A percentile compares a stretch with the other conserved stretches of the same genome.
phyloP scores from a whole-genome alignment of 495 filamentous ascomycete genomes.

The Penicillium psychrofluorescens region DNA sequence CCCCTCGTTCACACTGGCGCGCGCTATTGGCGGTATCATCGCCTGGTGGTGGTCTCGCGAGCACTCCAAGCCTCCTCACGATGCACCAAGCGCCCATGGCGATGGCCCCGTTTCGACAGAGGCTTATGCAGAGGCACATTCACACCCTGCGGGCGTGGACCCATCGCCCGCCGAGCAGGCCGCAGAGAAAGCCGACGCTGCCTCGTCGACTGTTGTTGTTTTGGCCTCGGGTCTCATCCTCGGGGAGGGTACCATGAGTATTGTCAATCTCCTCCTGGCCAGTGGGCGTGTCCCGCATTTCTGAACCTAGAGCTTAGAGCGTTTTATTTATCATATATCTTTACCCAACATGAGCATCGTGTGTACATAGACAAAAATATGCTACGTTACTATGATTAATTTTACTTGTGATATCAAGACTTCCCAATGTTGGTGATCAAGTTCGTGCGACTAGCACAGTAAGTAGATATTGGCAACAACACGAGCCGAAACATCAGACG shows the following conservation, averaged over 20 bases:
- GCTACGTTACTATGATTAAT: too few relatives aligned
- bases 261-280: slow-evolving; percentile 80
- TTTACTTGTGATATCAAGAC: too few relatives aligned
- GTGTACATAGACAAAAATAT: too few relatives aligned
- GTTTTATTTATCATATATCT: neutral
- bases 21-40: slow-evolving; percentile 77
- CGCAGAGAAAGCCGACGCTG: slow-evolving; percentile 30
- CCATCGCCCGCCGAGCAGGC: slow-evolving; percentile 16
- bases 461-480: too few relatives aligned
- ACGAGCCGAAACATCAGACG: too few relatives aligned
- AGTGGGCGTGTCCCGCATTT: slow-evolving; percentile 74
- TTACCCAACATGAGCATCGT: too few relatives aligned
- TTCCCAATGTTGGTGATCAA: too few relatives aligned
- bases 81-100: neutral
- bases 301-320: slow-evolving; percentile 14
- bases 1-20: slow-evolving; percentile 87
- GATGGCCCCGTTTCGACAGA: neutral
- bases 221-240: slow-evolving; percentile 76
- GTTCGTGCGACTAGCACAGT: too few relatives aligned
- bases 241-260: slow-evolving; percentile 90
- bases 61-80: slow-evolving; percentile 4
- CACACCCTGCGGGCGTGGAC: neutral
- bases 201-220: slow-evolving; percentile 52
- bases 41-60: slow-evolving; percentile 61
- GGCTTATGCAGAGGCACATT: neutral